Conservation (phyloP, 2,329 filamentous ascomycete genomes). For the Plectosphaerella plurivora region DNA sequence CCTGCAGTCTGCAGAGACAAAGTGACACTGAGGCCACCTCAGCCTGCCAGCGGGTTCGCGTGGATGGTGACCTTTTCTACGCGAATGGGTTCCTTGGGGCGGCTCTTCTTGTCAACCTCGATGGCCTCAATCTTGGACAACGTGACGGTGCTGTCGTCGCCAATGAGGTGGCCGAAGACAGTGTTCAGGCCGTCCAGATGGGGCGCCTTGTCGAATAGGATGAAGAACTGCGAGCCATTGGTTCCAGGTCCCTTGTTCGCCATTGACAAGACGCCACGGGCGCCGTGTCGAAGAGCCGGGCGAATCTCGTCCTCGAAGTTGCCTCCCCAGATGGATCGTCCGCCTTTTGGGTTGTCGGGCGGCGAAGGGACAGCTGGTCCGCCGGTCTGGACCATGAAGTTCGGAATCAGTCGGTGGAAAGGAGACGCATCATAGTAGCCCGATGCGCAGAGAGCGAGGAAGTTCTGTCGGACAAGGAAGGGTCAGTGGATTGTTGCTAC, state of each 20-base stretch:
- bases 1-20: too few relatives aligned
- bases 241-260: slow-evolving; percentile 71
- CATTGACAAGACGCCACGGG: slow-evolving; percentile 70
- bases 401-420: slow-evolving; percentile 75
- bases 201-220: slow-evolving; percentile 71
- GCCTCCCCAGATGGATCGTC: slow-evolving; percentile 68
- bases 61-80: slow-evolving; percentile 72
- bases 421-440: slow-evolving; percentile 70
- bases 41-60: slow-evolving; percentile 71
- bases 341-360: slow-evolving; percentile 60
- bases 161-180: slow-evolving; percentile 72
- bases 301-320: slow-evolving; percentile 79
- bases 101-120: slow-evolving; percentile 72
- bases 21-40: slow-evolving; percentile 15
- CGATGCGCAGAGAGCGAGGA: slow-evolving; percentile 79
- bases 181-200: slow-evolving; percentile 84
- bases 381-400: slow-evolving; percentile 78
- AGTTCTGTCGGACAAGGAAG: slow-evolving; percentile 65
- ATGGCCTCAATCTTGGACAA: slow-evolving; percentile 67
- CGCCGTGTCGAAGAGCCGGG: slow-evolving; percentile 63
- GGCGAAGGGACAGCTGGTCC: slow-evolving; percentile 48
- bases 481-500: neutral
- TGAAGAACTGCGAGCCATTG: slow-evolving; percentile 78
- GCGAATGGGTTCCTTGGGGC: slow-evolving; percentile 61
- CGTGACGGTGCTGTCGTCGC: slow-evolving; percentile 59